Base-by-base conservation (phyloP, 1,139 yeast species). In the Sugiyamaella sp. region DNA sequence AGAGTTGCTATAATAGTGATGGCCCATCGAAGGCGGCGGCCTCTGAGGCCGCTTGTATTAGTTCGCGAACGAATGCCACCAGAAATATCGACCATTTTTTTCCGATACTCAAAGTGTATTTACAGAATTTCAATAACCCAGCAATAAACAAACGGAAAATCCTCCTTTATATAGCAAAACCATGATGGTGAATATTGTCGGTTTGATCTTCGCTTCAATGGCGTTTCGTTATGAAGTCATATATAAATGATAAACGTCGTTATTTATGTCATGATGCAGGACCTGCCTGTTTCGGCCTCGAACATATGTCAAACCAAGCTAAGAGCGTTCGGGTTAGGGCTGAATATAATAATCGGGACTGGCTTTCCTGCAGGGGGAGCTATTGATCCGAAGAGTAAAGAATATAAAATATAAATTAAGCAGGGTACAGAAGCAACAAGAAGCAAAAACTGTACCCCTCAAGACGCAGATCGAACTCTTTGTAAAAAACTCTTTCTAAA, bases 1-100 rank as follows among this genome's bases (percentile, higher is more conserved):
- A 80, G 80, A 49, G 89, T 82, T 33, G 81, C 75, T 44, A 51
- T 49, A 37, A 77, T 62, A 0, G 91, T 84, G 57, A 86, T 75
- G 19, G 80, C 72, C 37, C 66, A 65, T 53, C 80, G 70, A 40
- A 79, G 71, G 16, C 64, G 63, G 49, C 73, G 69, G 51, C 90
- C 90, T 25, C 54, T 22, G 3, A 67, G 60, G 24, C 71, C 71
- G 24, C 59, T 49, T 16, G 69, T 66, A 27, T 68, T 66, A 14
- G 71, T 67, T 35, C 71, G 60, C 35, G 59, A 55, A 25, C 49
- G 40, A 27, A 54, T 37, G n/a, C 54, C 55, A 20, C 49, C 48
- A 27, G 24, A 14, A 49, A 33, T 14, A 20, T 29, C 43, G 24
- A 44, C 27, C 48, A 38, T 44, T 19, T 46, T 19, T 25, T n/a